Base-by-base conservation (phyloP, 2,329 filamentous ascomycete genomes). In the Colletotrichum siamense region DNA sequence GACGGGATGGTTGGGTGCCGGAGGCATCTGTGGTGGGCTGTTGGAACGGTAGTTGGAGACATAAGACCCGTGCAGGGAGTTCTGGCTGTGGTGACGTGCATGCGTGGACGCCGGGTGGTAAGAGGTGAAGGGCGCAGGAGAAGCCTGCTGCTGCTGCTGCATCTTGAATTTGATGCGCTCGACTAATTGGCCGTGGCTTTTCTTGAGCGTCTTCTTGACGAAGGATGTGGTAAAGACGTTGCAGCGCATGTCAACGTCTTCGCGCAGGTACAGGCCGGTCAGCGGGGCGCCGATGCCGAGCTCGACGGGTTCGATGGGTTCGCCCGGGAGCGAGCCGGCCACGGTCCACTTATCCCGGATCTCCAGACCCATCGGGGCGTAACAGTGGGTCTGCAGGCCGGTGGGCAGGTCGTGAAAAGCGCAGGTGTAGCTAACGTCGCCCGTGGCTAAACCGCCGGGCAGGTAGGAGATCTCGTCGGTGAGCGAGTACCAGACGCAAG, bases 181-280 rank as follows among this genome's bases (percentile, higher is more conserved):
- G 4, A 96, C 94, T 6, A 98, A 88, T 4, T 90, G 87, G 12
- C 88, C 89, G 81, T 98, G 95, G 0, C 94, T 91, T 81, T 94
- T 95, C 80, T 94, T 94, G 62, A 98, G 89, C 16, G 95, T 97
- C 85, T 92, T 94, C 88, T 95, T 96, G 75, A 98, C 94, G 81
- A 98, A 98, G 9, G 87, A 86, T 0, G 92, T 89, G 87, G 97
- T 91, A 77, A 97, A 87, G 74, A 95, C 87, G 81, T 96, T 96
- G 86, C 95, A 98, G 73, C 91, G 91, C 88, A 98, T 92, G 78
- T 95, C 93, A 65, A 97, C 93, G 79, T 98, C 95, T 87, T 98
- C 95, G n/a, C 94, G 90, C 57, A 98, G 87, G 82, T 96, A 98
- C 15, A 98, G 86, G 0, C 95, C 95, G 55, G 91, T 87, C 26